Percentiles rank a stretch among this genome's conserved stretches.
Evolutionary conservation across 2,329 filamentous ascomycete genomes (phyloP).

Genomic region (Penicillium sp.): DNA sequence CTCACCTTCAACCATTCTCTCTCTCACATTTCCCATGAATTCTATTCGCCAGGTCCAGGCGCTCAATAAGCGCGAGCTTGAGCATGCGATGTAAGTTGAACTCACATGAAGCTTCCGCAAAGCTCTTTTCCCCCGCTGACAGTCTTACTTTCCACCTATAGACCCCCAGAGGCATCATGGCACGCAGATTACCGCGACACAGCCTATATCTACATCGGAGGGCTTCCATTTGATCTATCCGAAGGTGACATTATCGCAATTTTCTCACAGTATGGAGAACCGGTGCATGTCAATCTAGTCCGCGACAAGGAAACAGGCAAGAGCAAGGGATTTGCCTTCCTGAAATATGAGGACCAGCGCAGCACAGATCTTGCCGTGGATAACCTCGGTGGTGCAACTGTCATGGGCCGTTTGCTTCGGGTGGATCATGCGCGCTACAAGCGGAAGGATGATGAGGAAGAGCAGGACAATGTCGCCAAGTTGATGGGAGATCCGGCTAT

Average conservation of each 20-base stretch:
- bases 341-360: constrained; percentile 97
- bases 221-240: constrained; percentile 84
- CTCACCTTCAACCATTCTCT: constrained; percentile 8
- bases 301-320: constrained; percentile 97
- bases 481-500: constrained; percentile 49
- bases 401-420: constrained; percentile 75
- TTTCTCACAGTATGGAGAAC: constrained; percentile 96
- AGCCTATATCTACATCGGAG: constrained; percentile 94
- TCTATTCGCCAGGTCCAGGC: constrained; percentile 87
- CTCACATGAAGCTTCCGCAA: constrained; percentile 7
- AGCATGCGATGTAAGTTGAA: constrained; percentile 72
- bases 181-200: constrained; percentile 97
- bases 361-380: constrained; percentile 95
- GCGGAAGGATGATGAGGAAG: constrained; percentile 68
- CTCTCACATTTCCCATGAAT: constrained; percentile 66
- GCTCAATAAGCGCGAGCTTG: constrained; percentile 92
- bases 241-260: constrained; percentile 96
- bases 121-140: constrained; percentile 5
- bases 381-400: constrained; percentile 83
- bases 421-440: constrained; percentile 96
- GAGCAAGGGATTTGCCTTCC: constrained; percentile 88
- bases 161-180: constrained; percentile 85
- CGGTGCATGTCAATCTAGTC: constrained; percentile 85
- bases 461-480: constrained; percentile 51
- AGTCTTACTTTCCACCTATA: constrained; percentile 37